Evolutionary conservation across 192 early-diverging fungal genomes (phyloP).

Genomic region (Phycomyces nitens): DNA sequence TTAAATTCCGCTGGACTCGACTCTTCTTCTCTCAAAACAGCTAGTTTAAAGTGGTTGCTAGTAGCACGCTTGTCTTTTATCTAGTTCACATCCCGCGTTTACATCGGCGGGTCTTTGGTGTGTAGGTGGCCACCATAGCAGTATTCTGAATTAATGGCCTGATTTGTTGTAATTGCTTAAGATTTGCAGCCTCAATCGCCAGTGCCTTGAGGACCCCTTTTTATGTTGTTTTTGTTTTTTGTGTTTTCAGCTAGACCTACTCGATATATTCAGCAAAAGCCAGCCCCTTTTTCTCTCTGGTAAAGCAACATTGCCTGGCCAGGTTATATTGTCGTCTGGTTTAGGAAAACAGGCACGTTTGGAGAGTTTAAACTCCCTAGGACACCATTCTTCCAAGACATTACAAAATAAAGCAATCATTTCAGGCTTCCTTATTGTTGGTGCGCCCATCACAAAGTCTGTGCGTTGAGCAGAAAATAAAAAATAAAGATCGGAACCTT

Average conservation of each 20-base stretch:
- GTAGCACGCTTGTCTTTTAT: background rate
- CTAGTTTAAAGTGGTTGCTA: background rate
- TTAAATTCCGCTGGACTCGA: background rate
- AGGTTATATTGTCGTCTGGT: background rate
- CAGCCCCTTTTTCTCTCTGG: background rate
- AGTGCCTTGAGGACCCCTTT: too few relatives aligned
- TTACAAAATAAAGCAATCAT: background rate
- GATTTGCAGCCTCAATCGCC: too few relatives aligned
- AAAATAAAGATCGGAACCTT: too few relatives aligned
- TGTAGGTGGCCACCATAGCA: too few relatives aligned
- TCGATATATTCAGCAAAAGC: too few relatives aligned
- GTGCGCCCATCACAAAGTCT: background rate
- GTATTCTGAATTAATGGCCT: too few relatives aligned
- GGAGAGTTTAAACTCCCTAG: background rate
- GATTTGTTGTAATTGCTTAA: too few relatives aligned
- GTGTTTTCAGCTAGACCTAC: too few relatives aligned
- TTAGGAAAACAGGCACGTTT: background rate
- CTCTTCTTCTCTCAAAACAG: background rate
- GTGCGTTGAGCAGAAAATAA: too few relatives aligned
- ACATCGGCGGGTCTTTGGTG: too few relatives aligned
- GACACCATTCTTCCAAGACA: background rate
- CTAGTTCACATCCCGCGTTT: background rate
- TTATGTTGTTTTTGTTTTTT: too few relatives aligned
- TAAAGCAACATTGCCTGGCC: background rate
- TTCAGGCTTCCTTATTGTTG: background rate